A percentile compares a stretch with the other conserved stretches of the same genome.
phyloP scores from a whole-genome alignment of 192 early-diverging fungal species.

The Mortierella claussenii region DNA sequence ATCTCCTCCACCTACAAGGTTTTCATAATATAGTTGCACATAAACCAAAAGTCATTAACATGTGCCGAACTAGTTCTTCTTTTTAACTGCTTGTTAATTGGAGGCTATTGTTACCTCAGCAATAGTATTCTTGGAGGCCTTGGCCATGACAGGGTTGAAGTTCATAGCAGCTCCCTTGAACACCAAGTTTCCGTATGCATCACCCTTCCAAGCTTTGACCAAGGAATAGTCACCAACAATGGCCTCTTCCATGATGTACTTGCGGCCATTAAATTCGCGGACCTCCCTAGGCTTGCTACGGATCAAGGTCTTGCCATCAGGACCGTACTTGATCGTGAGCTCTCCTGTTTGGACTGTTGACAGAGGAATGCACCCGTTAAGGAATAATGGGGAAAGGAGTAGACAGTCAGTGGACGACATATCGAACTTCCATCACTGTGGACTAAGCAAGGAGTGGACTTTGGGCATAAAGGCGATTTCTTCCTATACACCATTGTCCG shows the following conservation, averaged over 20 bases:
- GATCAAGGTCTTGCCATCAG: conserved; percentile 64
- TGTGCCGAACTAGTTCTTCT: not conserved
- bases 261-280: conserved; percentile 69
- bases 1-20: conserved; percentile 71
- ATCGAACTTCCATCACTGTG: too few species aligned
- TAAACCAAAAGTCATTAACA: too few species aligned
- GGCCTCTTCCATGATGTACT: conserved; percentile 83
- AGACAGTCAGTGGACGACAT: not conserved
- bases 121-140: conserved; percentile 77
- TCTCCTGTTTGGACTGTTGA: conserved; percentile 71
- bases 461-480: too few species aligned
- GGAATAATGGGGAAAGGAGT: not conserved
- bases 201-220: conserved; percentile 89
- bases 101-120: conserved; percentile 65
- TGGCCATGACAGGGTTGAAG: conserved; percentile 83
- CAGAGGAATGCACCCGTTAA: not conserved
- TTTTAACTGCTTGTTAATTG: not conserved
- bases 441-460: too few species aligned
- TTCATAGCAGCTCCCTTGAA: conserved; percentile 79
- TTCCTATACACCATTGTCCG: not conserved
- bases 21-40: not conserved
- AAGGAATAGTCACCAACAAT: conserved; percentile 80
- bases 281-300: conserved; percentile 73
- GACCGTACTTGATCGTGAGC: conserved; percentile 76
- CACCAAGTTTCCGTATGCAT: conserved; percentile 78